Evolutionary conservation across 1,284 basidiomycete species (phyloP).

Genomic region (Volvariella volvacea): DNA sequence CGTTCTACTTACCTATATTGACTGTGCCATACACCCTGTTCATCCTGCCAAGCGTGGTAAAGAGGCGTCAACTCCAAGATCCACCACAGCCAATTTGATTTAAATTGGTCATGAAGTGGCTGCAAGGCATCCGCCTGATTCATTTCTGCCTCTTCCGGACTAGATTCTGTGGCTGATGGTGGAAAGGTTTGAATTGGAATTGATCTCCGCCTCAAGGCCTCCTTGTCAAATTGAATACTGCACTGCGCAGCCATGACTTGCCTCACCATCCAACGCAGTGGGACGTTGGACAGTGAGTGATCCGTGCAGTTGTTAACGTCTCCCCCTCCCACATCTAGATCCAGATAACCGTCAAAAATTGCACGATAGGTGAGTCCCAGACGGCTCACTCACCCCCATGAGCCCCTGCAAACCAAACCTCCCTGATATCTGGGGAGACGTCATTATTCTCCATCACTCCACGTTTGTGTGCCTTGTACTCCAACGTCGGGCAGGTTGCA

Average conservation of each 20-base stretch:
- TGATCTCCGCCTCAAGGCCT: slow-evolving; percentile 5
- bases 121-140: slow-evolving; percentile 28
- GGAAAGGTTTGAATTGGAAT: slow-evolving; percentile 2
- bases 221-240: slow-evolving; percentile 45
- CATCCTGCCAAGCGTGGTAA: slow-evolving; percentile 33
- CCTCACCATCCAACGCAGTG: slow-evolving; percentile 72
- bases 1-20: slow-evolving; percentile 24
- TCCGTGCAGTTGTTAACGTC: slow-evolving; percentile 34
- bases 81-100: slow-evolving; percentile 35
- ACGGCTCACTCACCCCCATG: slow-evolving; percentile 40
- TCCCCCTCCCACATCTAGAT: slow-evolving; percentile 64
- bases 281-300: slow-evolving; percentile 47
- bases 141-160: slow-evolving; percentile 11
- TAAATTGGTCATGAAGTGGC: slow-evolving; percentile 34
- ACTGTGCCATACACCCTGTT: slow-evolving; percentile 31
- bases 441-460: slow-evolving; percentile 11
- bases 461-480: neutral
- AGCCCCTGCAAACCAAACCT: slow-evolving; percentile 62
- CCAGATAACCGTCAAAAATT: neutral
- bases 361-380: neutral
- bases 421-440: slow-evolving; percentile 39
- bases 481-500: neutral
- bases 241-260: slow-evolving; percentile 34
- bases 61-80: slow-evolving; percentile 40
- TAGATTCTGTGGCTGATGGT: slow-evolving; percentile 6